Evolutionary conservation across 2,329 filamentous ascomycete species (phyloP), one percentile per base, ranked within the genome.

Genomic region (Colletotrichum spaethianum): DNA sequence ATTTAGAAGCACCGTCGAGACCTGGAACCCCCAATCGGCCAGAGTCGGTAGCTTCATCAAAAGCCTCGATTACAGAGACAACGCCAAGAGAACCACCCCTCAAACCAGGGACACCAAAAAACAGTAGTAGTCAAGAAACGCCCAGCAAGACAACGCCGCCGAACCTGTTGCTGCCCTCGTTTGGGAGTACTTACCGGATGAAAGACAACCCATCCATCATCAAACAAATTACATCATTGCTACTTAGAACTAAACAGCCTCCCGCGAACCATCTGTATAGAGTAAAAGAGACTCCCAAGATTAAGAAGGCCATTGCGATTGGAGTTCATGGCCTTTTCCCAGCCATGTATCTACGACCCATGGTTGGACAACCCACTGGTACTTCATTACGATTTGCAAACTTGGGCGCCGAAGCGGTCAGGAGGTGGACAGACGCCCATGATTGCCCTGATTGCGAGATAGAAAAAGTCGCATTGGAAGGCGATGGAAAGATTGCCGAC

Each of bases 321-420:
- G 96, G 96, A 48, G 91, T 99, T 1, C 96, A 99, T 80, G 96
- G 96, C 0, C 93, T 97, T 72, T 98, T 98, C 75, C 96, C 96
- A 1, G 94, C 94, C 0, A 90, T 93, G 0, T 90, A 97, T 52
- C 87, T 99, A 44, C 92, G 96, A n/a, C 93, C 93, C 26, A 93
- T 99, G 76, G 92, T 98, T 20, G 96, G 96, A 0, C 96, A 98
- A 77, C 96, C 96, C 0, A 99, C 95, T 0, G 96, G 96, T 7
- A 99, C 96, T 0, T 98, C 96, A 0, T 91, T 98, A 68, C 92
- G 95, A 50, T 99, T 99, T 79, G 94, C 95, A 12, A 96, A 93
- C 74, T 92, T 96, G 78, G 93, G 93, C 23, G 95, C 95, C 7
- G 91, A 93, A 48, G 93, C 94, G 1, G 96, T 99, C 76, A 90